Evolutionary conservation across 768 basidiomycete species (phyloP), one percentile per base, ranked within the genome.

Genomic region (Auriscalpium microsporum): DNA sequence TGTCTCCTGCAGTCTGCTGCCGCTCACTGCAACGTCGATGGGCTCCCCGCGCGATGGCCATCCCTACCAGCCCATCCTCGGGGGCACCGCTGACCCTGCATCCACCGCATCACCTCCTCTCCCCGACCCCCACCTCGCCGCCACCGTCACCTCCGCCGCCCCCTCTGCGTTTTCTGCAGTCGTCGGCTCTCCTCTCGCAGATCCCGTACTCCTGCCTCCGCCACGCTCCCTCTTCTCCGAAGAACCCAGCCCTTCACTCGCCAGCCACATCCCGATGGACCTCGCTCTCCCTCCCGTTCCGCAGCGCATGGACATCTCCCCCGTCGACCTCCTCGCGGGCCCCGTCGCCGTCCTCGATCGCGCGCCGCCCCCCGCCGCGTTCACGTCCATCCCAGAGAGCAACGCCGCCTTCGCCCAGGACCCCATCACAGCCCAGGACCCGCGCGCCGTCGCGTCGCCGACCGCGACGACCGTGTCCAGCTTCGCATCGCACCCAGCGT

Each of bases 401-500:
- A 34, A 46, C 49, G 60, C 54, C 3, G 35, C 58, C 2, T 59
- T 54, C 51, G 8, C 54, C 10, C 6, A n/a, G 16, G 62, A 62
- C 17, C 28, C 44, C 23, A 14, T 52, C 64, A 52, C 67, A 68
- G 47, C 37, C 56, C 46, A 64, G 53, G 63, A 61, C 52, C 54
- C 66, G 13, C 65, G 64, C 14, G 65, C 70, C 47, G 28, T 28
- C 28, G 28, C 28, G 28, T 71, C 71, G 36, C 69, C 69, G 45
- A 66, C 65, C 45, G 64, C 65, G 33, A 65, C 65, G 2, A 67
- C 69, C 19, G 65, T 61, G 47, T 70, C 69, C 28, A 67, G 67
- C 45, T 68, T 60, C 33, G 58, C 63, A 36, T 72, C 71, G 13
- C 69, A 71, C 51, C 60, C 64, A 5, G 71, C 71, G 8, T 69